Evolutionary conservation across 495 filamentous ascomycete genomes (phyloP).

Genomic region (Wilcoxina mikolae): DNA sequence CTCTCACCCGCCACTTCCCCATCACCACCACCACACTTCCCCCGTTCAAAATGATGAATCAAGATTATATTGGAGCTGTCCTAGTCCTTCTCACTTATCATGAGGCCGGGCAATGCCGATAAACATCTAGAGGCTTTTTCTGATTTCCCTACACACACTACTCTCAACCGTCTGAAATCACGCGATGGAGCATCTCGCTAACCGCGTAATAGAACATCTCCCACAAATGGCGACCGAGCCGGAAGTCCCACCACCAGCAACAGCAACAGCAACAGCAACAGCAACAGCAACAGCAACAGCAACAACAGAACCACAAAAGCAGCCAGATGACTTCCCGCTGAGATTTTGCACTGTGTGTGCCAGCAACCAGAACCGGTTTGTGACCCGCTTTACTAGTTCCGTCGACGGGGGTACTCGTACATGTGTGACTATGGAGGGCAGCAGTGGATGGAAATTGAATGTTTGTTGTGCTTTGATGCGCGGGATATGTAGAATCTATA

Average conservation of each 20-base stretch:
- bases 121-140: conserved; percentile 32
- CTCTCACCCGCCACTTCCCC: conserved; percentile 9
- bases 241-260: conserved; percentile 16
- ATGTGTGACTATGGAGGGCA: conserved; percentile 4
- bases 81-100: conserved; percentile 38
- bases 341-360: conserved; percentile 98
- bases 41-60: conserved; percentile 39
- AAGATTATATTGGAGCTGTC: conserved; percentile 94
- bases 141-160: conserved; percentile 9
- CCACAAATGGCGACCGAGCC: neutral
- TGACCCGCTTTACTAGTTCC: conserved; percentile 3
- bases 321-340: conserved; percentile 49
- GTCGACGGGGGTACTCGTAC: neutral
- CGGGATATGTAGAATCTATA: neutral
- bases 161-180: too few relatives aligned
- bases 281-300: neutral
- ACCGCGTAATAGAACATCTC: too few relatives aligned
- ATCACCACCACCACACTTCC: too few relatives aligned
- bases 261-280: conserved; percentile 4
- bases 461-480: neutral
- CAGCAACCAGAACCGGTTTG: conserved; percentile 84
- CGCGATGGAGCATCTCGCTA: conserved; percentile 5
- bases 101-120: conserved; percentile 34
- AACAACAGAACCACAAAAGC: neutral
- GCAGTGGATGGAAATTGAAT: neutral